Conservation (phyloP, 352 stramenopile species). For the Blastocystis sp. region DNA sequence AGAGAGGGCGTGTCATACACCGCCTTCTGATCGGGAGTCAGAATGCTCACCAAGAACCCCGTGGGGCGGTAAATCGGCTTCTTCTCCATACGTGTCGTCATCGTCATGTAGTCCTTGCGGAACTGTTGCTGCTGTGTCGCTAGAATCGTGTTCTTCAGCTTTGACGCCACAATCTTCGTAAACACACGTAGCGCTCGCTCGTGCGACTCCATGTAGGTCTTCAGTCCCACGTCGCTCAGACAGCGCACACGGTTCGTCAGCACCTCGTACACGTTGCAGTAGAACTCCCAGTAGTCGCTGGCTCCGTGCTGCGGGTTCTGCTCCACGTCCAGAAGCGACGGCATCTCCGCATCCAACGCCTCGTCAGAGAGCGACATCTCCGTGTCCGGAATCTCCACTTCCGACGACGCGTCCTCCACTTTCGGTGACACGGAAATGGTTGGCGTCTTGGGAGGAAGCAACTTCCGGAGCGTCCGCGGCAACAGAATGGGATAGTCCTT, state of each 20-base stretch:
- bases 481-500: neutral
- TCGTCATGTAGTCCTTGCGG: neutral
- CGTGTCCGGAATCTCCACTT: neutral
- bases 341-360: neutral
- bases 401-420: neutral
- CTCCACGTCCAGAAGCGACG: neutral
- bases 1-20: slow-evolving; percentile 34
- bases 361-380: neutral
- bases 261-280: neutral
- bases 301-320: slow-evolving; percentile 9
- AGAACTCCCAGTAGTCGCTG: slow-evolving; percentile 27
- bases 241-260: neutral
- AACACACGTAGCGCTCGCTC: neutral
- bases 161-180: neutral
- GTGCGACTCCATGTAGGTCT: neutral
- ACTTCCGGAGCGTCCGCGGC: neutral
- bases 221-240: neutral
- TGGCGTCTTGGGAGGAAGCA: neutral
- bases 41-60: neutral
- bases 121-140: neutral
- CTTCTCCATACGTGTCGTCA: neutral
- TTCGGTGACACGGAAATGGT: neutral
- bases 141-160: neutral
- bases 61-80: neutral
- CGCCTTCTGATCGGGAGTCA: neutral